Evolutionary conservation across 2,329 filamentous ascomycete species (phyloP), one percentile per base, ranked within the genome.

Genomic region (Microsporum audouinii): DNA sequence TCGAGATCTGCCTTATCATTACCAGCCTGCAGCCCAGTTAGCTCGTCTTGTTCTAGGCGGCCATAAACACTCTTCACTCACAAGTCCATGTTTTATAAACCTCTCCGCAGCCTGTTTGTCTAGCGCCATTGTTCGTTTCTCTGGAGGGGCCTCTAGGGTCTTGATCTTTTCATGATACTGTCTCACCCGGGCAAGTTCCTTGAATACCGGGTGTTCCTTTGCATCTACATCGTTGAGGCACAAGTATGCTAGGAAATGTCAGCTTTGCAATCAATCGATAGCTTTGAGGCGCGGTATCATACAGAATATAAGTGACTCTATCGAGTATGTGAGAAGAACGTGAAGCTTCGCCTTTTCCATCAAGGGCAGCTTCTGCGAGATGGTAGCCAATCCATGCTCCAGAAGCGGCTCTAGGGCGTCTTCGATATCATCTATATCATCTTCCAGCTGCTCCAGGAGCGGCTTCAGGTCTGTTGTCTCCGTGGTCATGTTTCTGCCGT

Each of bases 141-240:
- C 73, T 2, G 81, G 80, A 0, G 83, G 82, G 5, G 79, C 81
- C 73, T 96, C 91, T 2, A 84, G 82, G 12, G 80, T 78, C 70
- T 94, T 89, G 72, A 97, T 92, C 78, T 97, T 99, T 63, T 83
- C 84, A 75, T 96, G 95, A 74, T 97, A 97, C 71, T 91, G 88
- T 73, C 87, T 90, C 60, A 97, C 86, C 61, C 94, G 85, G 62
- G 84, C 87, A 64, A 99, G 82, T 77, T 99, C 94, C 62, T 82
- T 82, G 75, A 90, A 94, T 62, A 99, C 84, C 33, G 89, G 82
- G 71, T 97, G 92, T 59, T 88, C 81, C 72, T 88, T 90, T n/a
- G 88, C 86, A 69, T 96, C 83, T 34, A 86, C 81, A 61, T 88
- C 90, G 66, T 90, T 86, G 6, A 96, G 81, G 64, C 86, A 85